Percentiles rank a stretch among this genome's conserved stretches.
phyloP scores from a whole-genome alignment of 2,329 filamentous ascomycete species.

The Gnomoniopsis smithogilvyi region DNA sequence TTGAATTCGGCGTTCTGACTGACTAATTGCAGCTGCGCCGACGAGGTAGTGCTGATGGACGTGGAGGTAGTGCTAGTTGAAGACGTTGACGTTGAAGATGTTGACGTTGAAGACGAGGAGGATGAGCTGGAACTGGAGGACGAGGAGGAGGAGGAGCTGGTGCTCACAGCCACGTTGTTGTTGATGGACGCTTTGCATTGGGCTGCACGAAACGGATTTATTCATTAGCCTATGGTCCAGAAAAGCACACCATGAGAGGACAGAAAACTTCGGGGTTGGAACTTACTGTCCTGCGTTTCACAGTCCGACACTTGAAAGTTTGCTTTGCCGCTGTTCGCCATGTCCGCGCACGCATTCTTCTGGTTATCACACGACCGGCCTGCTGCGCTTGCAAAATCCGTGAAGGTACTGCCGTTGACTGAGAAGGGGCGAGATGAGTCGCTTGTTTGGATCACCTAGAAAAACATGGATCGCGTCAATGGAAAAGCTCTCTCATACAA shows the following conservation, averaged over 20 bases:
- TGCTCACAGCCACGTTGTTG: background rate
- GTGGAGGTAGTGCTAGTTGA: conserved; percentile 2
- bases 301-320: conserved; percentile 40
- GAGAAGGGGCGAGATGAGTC: conserved; percentile 38
- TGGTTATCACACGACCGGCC: conserved; percentile 46
- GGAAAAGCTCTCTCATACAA: background rate
- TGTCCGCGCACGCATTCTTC: conserved; percentile 43
- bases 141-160: conserved; percentile 2
- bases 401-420: conserved; percentile 43
- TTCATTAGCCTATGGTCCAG: conserved; percentile 2
- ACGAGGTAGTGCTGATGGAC: conserved; percentile 28
- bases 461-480: background rate
- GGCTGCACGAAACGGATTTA: conserved; percentile 27
- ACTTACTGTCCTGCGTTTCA: conserved; percentile 43
- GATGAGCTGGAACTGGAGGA: conserved; percentile 11
- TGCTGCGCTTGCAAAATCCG: conserved; percentile 39
- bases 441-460: conserved; percentile 37
- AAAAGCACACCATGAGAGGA: too few species aligned
- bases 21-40: conserved; percentile 30
- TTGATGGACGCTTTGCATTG: conserved; percentile 32
- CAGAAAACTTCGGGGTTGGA: too few species aligned
- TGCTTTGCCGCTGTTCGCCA: conserved; percentile 34
- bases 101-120: conserved; percentile 15
- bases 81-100: conserved; percentile 2
- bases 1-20: conserved; percentile 42